Conservation (phyloP, 768 basidiomycete genomes). For the Pleurotus sapidus region DNA sequence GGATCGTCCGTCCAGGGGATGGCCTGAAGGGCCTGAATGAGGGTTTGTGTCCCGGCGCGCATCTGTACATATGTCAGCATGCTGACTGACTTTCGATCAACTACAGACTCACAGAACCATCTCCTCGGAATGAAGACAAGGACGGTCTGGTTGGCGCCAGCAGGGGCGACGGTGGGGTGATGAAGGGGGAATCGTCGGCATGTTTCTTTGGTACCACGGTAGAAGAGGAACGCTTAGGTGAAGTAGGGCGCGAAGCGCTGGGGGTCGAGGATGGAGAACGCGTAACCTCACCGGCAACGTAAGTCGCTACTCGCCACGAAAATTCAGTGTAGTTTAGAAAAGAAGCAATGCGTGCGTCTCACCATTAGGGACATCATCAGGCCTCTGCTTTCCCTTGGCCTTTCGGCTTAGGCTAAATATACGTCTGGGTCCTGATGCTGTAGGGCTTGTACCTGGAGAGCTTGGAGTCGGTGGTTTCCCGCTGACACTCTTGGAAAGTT, state of each 20-base stretch:
- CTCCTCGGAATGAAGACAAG: slow-evolving; percentile 56
- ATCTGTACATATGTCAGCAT: slow-evolving; percentile 46
- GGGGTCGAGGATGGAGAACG: slow-evolving; percentile 26
- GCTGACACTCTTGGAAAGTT: slow-evolving; percentile 57
- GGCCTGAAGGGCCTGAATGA: slow-evolving; percentile 86
- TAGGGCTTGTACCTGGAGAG: slow-evolving; percentile 26
- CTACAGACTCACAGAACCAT: slow-evolving; percentile 59
- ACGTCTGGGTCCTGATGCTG: slow-evolving; percentile 37
- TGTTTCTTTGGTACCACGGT: slow-evolving; percentile 15
- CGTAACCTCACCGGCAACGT: neutral
- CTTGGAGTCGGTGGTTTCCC: slow-evolving; percentile 30
- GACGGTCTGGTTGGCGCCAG: slow-evolving; percentile 39
- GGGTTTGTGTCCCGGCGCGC: slow-evolving; percentile 83
- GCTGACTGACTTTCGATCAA: slow-evolving; percentile 5
- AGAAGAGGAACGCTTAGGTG: slow-evolving; percentile 16
- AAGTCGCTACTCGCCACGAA: neutral
- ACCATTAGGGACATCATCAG: slow-evolving; percentile 14
- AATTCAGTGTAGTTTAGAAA: no score
- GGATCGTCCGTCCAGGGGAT: slow-evolving; percentile 72
- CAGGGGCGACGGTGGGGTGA: slow-evolving; percentile 70
- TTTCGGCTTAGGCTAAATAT: slow-evolving; percentile 56
- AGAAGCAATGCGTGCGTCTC: slow-evolving; percentile 12
- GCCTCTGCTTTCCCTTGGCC: slow-evolving; percentile 42
- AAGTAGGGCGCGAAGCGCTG: slow-evolving; percentile 29
- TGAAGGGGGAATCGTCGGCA: slow-evolving; percentile 61